Base-by-base conservation (phyloP, 2,329 filamentous ascomycete genomes). In the Aspergillus pseudoterreus region DNA sequence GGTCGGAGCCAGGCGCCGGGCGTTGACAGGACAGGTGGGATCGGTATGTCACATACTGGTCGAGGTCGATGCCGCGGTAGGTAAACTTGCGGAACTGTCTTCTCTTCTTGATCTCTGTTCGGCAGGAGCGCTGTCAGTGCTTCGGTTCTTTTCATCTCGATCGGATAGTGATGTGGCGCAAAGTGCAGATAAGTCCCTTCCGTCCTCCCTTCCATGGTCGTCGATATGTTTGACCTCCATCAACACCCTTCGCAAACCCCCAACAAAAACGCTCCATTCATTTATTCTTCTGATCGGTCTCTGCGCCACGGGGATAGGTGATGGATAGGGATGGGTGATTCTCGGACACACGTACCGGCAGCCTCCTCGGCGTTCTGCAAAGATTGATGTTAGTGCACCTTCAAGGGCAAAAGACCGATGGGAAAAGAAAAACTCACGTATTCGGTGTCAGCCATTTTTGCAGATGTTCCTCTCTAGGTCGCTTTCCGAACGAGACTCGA, bases 51-150 rank as follows among this genome's bases (percentile, higher is more conserved):
- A 82, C 91, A 74, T 92, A 96, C 92, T 96, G 90, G 78, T 99
- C 94, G 78, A 99, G 92, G 80, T 99, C 94, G 79, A 99, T 90
- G 75, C 94, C 94, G 76, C 94, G 90, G 90, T 96, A 99, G 69
- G 92, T 94, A 78, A 97, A 99, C 88, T 97, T 99, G 83, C 91
- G 89, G 89, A 97, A 96, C 70, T 91, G 82, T 92, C 94, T 95
- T 84, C 88, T 95, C 85, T 90, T 95, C 91, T 97, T 99, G 80
- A 99, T 82, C 89, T 96, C 94, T 85, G 73, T 73, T 60, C 49
- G 58, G 54, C 58, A 61, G 63, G 57, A 50, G 35, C 51, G 53
- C 51, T 62, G 67, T 71, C 68, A 71, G 67, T 60, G 63, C 55
- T 56, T 49, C 52, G 24, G 46, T 49, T 53, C 33, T 50, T 51